Evolutionary conservation across 495 filamentous ascomycete species (phyloP), one percentile per base, ranked within the genome.

Genomic region (Saxispiralis lemnorum): DNA sequence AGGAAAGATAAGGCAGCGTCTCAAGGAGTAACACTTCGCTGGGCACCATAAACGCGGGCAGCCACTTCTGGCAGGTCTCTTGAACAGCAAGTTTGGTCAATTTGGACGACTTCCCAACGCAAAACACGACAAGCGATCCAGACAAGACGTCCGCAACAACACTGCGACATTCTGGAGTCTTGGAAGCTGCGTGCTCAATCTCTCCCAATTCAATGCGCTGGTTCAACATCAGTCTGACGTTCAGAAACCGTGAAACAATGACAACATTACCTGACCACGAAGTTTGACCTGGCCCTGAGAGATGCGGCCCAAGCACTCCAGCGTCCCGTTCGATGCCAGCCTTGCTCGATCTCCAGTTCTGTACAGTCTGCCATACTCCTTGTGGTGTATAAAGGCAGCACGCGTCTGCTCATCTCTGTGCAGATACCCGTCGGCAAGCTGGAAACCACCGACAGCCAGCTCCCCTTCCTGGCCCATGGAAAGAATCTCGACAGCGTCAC

Each of bases 241-340:
- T 4, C 43, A 39, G 35, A 2, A 20, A 21, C 15, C 3, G 18
- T 39, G 5, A 4, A 35, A 14, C 6, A 14, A 17, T 6, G 7
- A 16, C 15, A 39, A 18, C 7, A 5, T 39, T 39, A 51, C 48
- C 55, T 88, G 84, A 1, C 84, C 84, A 17, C 81, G 68, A 6
- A 93, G 62, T 53, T 93, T 93, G 13, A 93, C 73, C 55, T 93
- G 84, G 2, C 81, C 81, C 15, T 69, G 70, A 0, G 69, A 67
- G 11, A 94, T 78, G 32, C 88, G 76, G 4, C 88, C 88, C 2
- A 86, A 70, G 54, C 81, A 89, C 49, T 93, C 82, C 1, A 94
- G 64, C 0, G 67, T 68, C 1, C 85, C 84, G 33, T 78, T 71
- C 0, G 68, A 60, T 7, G 76, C 61, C 31, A 87, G 69, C 13